Conservation (phyloP, 2,329 filamentous ascomycete genomes). For the Arthrobotrys conoides region DNA sequence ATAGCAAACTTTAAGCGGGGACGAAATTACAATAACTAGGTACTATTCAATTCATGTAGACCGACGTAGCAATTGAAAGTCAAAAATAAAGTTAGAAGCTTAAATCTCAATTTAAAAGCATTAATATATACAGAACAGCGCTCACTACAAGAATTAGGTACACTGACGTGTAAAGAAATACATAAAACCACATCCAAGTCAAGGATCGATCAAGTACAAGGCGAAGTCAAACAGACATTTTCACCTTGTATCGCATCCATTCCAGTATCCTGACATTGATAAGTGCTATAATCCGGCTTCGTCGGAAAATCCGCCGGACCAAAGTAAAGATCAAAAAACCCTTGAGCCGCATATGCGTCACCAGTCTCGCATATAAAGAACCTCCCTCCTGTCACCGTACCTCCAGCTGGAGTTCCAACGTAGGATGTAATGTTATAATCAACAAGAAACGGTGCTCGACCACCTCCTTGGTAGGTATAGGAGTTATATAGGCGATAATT, state of each 20-base stretch:
- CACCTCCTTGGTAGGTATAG: neutral
- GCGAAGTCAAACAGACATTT: neutral
- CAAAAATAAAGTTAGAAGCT: no score
- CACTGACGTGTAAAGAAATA: no score
- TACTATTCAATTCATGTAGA: no score
- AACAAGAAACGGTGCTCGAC: neutral
- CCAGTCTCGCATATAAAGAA: neutral
- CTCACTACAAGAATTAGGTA: no score
- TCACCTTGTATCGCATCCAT: neutral
- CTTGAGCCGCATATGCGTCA: neutral
- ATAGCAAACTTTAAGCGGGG: no score
- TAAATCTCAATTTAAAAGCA: no score
- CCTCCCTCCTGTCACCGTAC: neutral
- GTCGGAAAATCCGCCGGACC: neutral
- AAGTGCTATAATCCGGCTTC: neutral
- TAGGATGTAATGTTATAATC: constrained; percentile 1
- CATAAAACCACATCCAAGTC: no score
- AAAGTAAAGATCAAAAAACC: neutral
- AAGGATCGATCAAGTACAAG: no score
- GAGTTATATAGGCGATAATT: neutral
- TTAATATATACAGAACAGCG: no score
- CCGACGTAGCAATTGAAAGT: no score
- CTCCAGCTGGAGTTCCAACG: neutral
- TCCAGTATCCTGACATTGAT: constrained; percentile 5
- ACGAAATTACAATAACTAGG: no score